Evolutionary conservation across 2,329 filamentous ascomycete genomes (phyloP).

Genomic region (Penicillium sp.): DNA sequence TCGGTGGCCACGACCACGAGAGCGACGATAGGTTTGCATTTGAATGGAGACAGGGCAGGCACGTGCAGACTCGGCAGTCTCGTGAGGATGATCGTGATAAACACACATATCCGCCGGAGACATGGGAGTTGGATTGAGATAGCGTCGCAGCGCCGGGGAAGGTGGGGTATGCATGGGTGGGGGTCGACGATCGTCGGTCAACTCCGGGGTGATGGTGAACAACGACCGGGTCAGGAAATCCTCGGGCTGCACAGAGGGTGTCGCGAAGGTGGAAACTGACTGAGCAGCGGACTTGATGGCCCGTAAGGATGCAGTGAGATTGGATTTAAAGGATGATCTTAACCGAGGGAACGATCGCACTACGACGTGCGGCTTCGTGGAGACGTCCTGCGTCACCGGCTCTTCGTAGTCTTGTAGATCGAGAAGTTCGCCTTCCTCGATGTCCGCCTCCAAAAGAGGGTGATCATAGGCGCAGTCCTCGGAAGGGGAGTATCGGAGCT

Average conservation of each 20-base stretch:
- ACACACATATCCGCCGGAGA: slow-evolving; percentile 47
- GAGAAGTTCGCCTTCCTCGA: slow-evolving; percentile 18
- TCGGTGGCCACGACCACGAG: slow-evolving; percentile 29
- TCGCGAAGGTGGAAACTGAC: slow-evolving; percentile 59
- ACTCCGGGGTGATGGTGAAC: slow-evolving; percentile 55
- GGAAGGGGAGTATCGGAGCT: slow-evolving; percentile 50
- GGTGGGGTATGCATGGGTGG: slow-evolving; percentile 53
- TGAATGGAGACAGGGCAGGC: slow-evolving; percentile 57
- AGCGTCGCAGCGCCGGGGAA: slow-evolving; percentile 57
- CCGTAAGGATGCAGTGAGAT: slow-evolving; percentile 61
- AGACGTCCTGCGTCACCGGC: slow-evolving; percentile 9
- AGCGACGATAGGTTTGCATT: slow-evolving; percentile 58
- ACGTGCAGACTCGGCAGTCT: slow-evolving; percentile 26
- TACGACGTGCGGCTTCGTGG: slow-evolving; percentile 25
- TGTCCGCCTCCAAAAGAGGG: slow-evolving; percentile 50
- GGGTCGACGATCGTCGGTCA: slow-evolving; percentile 61
- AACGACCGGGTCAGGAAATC: slow-evolving; percentile 59
- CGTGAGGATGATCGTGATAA: slow-evolving; percentile 42
- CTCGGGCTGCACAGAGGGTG: slow-evolving; percentile 53
- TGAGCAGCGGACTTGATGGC: slow-evolving; percentile 61
- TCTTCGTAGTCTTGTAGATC: slow-evolving; percentile 19
- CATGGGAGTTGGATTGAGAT: slow-evolving; percentile 57
- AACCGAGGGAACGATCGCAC: slow-evolving; percentile 41
- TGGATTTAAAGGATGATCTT: slow-evolving; percentile 58
- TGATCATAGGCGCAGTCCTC: slow-evolving; percentile 59